Conservation (phyloP, 306 rosid species). For the Gillenia trifoliata region DNA sequence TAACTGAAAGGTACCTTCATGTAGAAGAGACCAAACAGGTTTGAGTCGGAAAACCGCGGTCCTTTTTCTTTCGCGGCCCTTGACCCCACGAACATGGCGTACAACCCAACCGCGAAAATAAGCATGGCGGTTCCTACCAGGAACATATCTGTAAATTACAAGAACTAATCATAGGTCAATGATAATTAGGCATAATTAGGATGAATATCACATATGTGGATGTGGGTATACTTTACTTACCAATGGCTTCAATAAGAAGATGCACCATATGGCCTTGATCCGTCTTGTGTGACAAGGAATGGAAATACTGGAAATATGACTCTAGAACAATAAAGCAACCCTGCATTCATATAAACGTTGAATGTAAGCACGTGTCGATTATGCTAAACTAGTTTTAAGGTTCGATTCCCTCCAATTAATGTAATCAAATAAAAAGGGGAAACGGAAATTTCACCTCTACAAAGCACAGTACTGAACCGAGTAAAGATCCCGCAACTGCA, state of each 20-base stretch:
- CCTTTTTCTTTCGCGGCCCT: constrained; percentile 22
- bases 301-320: constrained; percentile 41
- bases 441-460: constrained; percentile 30
- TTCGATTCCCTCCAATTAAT: too few relatives aligned
- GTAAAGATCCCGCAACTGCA: constrained; percentile 45
- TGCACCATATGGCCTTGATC: constrained; percentile 40
- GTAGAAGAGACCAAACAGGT: constrained; percentile 39
- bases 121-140: constrained; percentile 51
- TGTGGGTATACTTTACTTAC: constrained; percentile 16
- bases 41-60: constrained; percentile 24
- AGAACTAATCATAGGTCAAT: neutral
- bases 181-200: neutral
- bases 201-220: neutral
- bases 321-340: constrained; percentile 35
- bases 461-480: constrained; percentile 48
- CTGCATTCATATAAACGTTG: constrained; percentile 24
- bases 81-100: constrained; percentile 40
- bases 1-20: constrained; percentile 33
- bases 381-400: too few relatives aligned
- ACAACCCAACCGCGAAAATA: constrained; percentile 41
- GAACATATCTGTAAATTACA: constrained; percentile 40
- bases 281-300: constrained; percentile 26
- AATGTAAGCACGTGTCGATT: neutral
- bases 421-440: neutral
- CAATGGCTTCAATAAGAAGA: constrained; percentile 51